Percentiles rank a stretch among this genome's conserved stretches.
phyloP scores from a whole-genome alignment of 164 flowering plant genomes.

The Magnolia kwangsiensis region DNA sequence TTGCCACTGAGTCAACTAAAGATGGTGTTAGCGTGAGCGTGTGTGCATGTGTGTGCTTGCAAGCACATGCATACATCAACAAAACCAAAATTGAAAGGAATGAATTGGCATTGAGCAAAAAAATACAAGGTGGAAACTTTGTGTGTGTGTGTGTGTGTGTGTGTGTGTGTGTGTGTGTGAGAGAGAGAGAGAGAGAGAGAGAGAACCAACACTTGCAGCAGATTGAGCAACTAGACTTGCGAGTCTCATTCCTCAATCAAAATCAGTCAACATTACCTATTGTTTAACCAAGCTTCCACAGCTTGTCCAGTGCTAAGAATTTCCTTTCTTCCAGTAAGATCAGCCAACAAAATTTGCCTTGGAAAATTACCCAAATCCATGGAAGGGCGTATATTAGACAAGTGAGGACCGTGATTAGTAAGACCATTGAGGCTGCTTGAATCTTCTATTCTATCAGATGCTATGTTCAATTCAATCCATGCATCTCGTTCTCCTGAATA shows the following conservation, averaged over 20 bases:
- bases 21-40: too few species aligned
- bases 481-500: conserved; percentile 25
- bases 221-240: neutral
- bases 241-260: neutral
- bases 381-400: conserved; percentile 27
- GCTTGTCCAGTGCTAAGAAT: conserved; percentile 24
- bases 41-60: too few species aligned
- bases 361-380: conserved; percentile 31
- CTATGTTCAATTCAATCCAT: conserved; percentile 22
- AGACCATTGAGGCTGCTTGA: neutral
- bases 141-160: too few species aligned
- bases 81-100: neutral
- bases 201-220: neutral
- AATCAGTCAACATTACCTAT: conserved; percentile 22
- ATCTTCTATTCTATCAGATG: conserved; percentile 3
- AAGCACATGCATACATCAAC: neutral
- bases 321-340: conserved; percentile 16
- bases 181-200: neutral
- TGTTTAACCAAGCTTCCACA: conserved; percentile 33
- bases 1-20: neutral
- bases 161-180: too few species aligned
- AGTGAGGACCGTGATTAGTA: conserved; percentile 3
- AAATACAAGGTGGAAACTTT: too few species aligned
- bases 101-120: too few species aligned
- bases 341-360: conserved; percentile 19